Evolutionary conservation across 1,284 basidiomycete genomes (phyloP).

Genomic region (Crepidotus sp.): DNA sequence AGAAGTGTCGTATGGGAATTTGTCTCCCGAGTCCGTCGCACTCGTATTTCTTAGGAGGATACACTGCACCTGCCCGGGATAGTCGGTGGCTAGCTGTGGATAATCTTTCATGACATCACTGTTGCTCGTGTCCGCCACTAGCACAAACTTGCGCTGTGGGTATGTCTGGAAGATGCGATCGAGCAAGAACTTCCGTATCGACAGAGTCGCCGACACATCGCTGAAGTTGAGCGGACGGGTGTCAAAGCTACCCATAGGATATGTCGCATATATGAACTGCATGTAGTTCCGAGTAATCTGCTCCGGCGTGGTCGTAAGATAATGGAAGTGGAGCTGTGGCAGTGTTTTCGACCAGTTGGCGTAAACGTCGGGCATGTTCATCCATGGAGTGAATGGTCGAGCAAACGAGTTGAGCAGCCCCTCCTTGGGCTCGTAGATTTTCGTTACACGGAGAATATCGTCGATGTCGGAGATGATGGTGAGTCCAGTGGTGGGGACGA

Average conservation of each 20-base stretch:
- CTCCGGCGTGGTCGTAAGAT: constrained; percentile 28
- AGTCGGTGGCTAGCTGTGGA: constrained; percentile 24
- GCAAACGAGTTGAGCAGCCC: constrained; percentile 27
- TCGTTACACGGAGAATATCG: constrained; percentile 27
- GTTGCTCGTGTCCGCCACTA: constrained; percentile 26
- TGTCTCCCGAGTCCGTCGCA: constrained; percentile 25
- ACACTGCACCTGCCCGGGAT: constrained; percentile 23
- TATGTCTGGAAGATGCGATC: constrained; percentile 26
- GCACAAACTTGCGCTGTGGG: constrained; percentile 25
- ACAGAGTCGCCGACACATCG: constrained; percentile 23
- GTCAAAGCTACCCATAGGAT: constrained; percentile 26
- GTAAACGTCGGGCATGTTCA: constrained; percentile 24
- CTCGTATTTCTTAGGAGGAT: constrained; percentile 27
- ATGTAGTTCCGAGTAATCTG: constrained; percentile 26
- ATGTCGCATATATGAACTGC: constrained; percentile 25
- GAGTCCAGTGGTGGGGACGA: constrained; percentile 23
- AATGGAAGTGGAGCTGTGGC: constrained; percentile 25
- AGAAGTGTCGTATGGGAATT: constrained; percentile 25
- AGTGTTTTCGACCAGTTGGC: constrained; percentile 22
- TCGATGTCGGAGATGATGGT: constrained; percentile 27
- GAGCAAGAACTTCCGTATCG: constrained; percentile 24
- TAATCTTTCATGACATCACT: constrained; percentile 26
- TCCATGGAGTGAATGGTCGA: constrained; percentile 24
- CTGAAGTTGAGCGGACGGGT: constrained; percentile 27
- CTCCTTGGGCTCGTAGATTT: constrained; percentile 26